Conservation (phyloP, 495 filamentous ascomycete genomes). For the Achaetomiella virescens region DNA sequence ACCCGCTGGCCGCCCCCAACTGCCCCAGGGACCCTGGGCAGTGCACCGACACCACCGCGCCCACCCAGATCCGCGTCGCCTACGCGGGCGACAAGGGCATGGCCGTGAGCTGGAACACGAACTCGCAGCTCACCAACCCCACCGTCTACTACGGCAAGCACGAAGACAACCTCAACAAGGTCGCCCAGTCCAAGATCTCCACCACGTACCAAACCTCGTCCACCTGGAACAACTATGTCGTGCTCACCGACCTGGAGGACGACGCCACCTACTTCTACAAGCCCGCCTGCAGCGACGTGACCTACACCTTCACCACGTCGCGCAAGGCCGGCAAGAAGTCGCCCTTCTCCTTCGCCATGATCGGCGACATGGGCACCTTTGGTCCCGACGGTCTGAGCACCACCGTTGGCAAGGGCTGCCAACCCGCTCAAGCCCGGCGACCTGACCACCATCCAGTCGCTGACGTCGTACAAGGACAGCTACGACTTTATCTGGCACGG, state of each 20-base stretch:
- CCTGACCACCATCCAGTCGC: constrained; percentile 33
- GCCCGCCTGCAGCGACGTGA: constrained; percentile 12
- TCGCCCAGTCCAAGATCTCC: constrained; percentile 33
- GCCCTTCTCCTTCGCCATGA: constrained; percentile 43
- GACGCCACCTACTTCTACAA: constrained; percentile 49
- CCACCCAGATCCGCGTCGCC: not conserved
- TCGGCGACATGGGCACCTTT: constrained; percentile 48
- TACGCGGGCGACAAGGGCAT: constrained; percentile 14
- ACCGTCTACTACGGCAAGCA: constrained; percentile 41
- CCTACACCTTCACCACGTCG: constrained; percentile 23
- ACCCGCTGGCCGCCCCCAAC: not conserved
- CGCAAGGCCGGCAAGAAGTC: constrained; percentile 36
- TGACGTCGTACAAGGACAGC: constrained; percentile 12
- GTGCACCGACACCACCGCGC: not conserved
- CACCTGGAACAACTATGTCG: constrained; percentile 48
- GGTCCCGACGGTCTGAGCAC: constrained; percentile 30
- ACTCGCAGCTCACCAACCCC: constrained; percentile 29
- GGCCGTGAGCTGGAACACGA: constrained; percentile 47
- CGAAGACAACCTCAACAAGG: constrained; percentile 6
- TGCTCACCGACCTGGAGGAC: constrained; percentile 36
- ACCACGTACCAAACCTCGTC: constrained; percentile 46
- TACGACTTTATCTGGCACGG: constrained; percentile 31
- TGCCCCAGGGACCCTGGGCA: not conserved
- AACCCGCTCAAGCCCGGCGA: constrained; percentile 28
- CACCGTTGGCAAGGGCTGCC: constrained; percentile 16